phyloP scores from a whole-genome alignment of 1,284 basidiomycete genomes.

The Sporisorium iseilematis-ciliati region DNA sequence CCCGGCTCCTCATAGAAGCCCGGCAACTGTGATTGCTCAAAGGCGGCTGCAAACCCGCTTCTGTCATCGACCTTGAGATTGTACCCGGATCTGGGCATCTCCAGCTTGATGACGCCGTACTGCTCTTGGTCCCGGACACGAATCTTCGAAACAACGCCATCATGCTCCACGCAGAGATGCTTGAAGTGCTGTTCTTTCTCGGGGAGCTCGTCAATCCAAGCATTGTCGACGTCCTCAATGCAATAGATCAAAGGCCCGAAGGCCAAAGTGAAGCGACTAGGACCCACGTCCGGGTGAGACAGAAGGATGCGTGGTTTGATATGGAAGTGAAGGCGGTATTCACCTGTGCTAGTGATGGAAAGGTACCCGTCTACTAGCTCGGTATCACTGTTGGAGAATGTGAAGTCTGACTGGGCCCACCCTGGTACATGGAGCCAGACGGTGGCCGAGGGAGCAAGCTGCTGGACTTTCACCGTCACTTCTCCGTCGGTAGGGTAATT shows the following conservation, averaged over 20 bases:
- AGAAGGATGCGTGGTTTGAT: constrained; percentile 20
- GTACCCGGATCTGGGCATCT: constrained; percentile 14
- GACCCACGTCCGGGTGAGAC: constrained; percentile 27
- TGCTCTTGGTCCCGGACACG: background rate
- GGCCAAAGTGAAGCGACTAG: constrained; percentile 15
- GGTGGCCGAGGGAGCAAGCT: constrained; percentile 9
- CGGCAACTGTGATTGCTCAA: constrained; percentile 18
- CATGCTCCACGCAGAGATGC: constrained; percentile 17
- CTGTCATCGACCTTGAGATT: constrained; percentile 12
- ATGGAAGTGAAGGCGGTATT: constrained; percentile 9
- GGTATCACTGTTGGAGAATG: constrained; percentile 3
- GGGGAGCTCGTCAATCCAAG: constrained; percentile 27
- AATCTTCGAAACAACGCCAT: background rate
- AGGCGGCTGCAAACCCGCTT: constrained; percentile 17
- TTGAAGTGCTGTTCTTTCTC: constrained; percentile 37
- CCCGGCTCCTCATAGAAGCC: constrained; percentile 15
- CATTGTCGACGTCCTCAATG: constrained; percentile 37
- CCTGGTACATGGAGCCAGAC: constrained; percentile 29
- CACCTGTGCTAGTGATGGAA: constrained; percentile 8
- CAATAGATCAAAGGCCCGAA: constrained; percentile 36
- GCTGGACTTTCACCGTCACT: constrained; percentile 5
- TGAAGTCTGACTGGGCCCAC: constrained; percentile 24
- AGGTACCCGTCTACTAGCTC: constrained; percentile 13
- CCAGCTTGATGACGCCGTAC: constrained; percentile 14
- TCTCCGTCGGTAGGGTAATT: constrained; percentile 21